Base-by-base conservation (phyloP, 2,329 filamentous ascomycete genomes). In the Calonectria montana region DNA sequence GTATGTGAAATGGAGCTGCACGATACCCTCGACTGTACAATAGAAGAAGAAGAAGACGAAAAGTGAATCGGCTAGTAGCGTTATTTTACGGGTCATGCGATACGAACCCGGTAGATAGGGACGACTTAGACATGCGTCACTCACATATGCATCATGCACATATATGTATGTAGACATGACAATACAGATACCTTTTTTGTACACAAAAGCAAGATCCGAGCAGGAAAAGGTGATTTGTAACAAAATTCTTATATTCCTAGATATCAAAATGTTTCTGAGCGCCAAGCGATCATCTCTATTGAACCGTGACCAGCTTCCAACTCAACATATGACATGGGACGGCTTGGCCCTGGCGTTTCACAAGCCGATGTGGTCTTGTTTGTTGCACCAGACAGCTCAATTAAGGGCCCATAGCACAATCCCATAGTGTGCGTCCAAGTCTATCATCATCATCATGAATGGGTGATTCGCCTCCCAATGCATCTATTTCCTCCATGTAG, bases 391-490 rank as follows among this genome's bases (percentile, higher is more conserved):
- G 39, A 31, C 57, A 65, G 75, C 77, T 79, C 77, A 79, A 79
- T 79, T 79, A 79, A 71, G 74, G 75, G 73, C 63, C 65, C 69
- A 62, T 15, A 53, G 53, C 68, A 64, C 61, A 65, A 72, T 75
- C 76, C 72, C 76, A 72, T 64, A 48, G 13, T 70, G 65, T 65
- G 57, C 57, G 76, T 69, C 71, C 75, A 72, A 67, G 70, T 79
- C 77, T 79, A 78, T 79, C 75, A 43, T 73, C 75, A 70, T 72
- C 70, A 72, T 73, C 75, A 57, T 57, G 53, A 73, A 74, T 74
- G 70, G 73, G 69, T 71, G 61, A 53, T 74, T 70, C 68, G 75
- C 76, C 76, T 77, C 73, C 74, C 73, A 74, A 77, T 78, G 75
- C 76, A 73, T 79, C 76, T 79, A 79, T 76, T 72, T 73, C 73